phyloP scores from a whole-genome alignment of 2,329 filamentous ascomycete genomes.

The Alternaria brassicae region DNA sequence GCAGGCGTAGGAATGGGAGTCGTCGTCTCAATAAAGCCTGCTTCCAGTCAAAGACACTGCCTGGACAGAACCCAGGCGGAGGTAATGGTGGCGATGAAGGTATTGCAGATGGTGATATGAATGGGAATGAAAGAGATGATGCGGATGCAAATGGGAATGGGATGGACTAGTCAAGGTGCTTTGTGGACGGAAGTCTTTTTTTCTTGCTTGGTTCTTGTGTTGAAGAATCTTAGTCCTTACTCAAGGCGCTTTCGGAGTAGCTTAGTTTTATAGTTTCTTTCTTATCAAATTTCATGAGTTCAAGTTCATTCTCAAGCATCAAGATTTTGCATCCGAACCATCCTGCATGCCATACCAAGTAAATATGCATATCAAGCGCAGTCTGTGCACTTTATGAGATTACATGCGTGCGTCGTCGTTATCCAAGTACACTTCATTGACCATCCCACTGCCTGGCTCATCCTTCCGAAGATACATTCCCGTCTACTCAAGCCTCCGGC shows the following conservation, averaged over 20 bases:
- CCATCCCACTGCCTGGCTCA: no score
- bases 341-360: background rate
- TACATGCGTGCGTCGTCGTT: background rate
- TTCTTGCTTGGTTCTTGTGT: background rate
- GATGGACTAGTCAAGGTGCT: background rate
- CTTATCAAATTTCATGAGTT: background rate
- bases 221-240: background rate
- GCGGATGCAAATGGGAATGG: background rate
- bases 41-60: background rate
- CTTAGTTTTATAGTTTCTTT: background rate
- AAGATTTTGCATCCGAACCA: background rate
- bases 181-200: background rate
- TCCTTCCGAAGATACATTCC: no score
- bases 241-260: background rate
- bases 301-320: background rate
- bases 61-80: background rate
- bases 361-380: no score
- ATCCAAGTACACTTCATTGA: no score
- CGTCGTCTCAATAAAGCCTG: conserved; percentile 10
- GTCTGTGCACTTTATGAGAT: background rate
- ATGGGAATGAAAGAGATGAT: background rate
- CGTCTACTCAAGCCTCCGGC: conserved; percentile 38
- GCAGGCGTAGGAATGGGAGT: background rate
- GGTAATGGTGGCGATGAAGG: background rate
- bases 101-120: background rate